Percentiles rank a stretch among this genome's conserved stretches.
Conservation (phyloP, 495 filamentous ascomycete genomes). For the Penicillium psychrofluorescens region DNA sequence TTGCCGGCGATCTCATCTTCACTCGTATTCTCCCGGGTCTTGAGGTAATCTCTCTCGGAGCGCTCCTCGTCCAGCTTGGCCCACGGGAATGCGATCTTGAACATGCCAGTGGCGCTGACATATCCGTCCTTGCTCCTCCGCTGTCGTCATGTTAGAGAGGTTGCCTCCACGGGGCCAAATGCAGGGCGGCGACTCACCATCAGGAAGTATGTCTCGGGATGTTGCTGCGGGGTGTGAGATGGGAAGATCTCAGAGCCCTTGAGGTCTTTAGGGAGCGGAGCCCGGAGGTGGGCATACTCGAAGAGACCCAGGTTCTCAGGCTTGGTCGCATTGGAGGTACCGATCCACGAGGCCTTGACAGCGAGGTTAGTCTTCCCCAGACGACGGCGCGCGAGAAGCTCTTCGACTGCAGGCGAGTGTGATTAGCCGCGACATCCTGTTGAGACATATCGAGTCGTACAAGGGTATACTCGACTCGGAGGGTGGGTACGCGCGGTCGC, state of each 20-base stretch:
- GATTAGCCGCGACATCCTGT: too few species aligned
- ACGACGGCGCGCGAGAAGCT: constrained; percentile 76
- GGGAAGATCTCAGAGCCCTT: constrained; percentile 86
- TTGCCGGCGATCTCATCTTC: constrained; percentile 92
- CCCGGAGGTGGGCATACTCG: constrained; percentile 92
- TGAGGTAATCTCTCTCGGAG: constrained; percentile 79
- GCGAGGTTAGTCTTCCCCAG: constrained; percentile 86
- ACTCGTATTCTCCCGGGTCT: constrained; percentile 66
- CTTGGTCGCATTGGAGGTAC: constrained; percentile 58
- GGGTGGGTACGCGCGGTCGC: constrained; percentile 8
- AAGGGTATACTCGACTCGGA: constrained; percentile 1
- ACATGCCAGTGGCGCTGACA: constrained; percentile 97
- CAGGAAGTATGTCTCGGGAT: constrained; percentile 87
- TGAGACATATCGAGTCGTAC: background rate
- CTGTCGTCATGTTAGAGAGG: constrained; percentile 22
- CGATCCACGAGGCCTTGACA: constrained; percentile 63
- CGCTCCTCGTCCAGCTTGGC: constrained; percentile 79
- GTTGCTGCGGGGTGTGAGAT: constrained; percentile 42
- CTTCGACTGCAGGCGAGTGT: constrained; percentile 50
- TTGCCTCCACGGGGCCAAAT: too few species aligned
- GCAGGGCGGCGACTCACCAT: constrained; percentile 57
- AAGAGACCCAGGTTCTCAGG: constrained; percentile 71
- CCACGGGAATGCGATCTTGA: constrained; percentile 97
- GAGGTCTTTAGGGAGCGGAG: constrained; percentile 81
- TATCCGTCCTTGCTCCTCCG: constrained; percentile 90